These are phyloP conservation scores for Coemansia sp. DNA, from an alignment of 371 early-diverging fungal species.

Conservation along the genomic window DNA sequence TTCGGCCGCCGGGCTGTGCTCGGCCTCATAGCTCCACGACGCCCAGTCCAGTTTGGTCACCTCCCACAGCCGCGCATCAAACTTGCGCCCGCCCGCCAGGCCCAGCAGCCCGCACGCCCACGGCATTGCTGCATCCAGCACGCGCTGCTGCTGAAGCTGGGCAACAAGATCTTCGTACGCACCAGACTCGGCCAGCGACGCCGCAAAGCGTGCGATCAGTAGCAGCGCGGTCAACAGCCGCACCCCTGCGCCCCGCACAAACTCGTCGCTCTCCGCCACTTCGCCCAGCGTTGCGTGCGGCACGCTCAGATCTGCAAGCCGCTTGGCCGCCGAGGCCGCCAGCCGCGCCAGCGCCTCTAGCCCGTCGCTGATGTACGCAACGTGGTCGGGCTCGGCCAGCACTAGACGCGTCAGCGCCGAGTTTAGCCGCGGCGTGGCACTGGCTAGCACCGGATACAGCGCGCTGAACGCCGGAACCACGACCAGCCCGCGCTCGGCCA, in stretches of 20 bases:
- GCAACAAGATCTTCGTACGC: constrained; percentile 22
- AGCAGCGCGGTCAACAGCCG: constrained; percentile 31
- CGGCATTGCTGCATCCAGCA: constrained; percentile 34
- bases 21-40: constrained; percentile 17
- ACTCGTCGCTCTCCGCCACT: constrained; percentile 21
- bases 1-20: constrained; percentile 14
- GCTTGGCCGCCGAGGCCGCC: constrained; percentile 9
- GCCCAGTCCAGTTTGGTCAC: constrained; percentile 23
- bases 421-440: constrained; percentile 19
- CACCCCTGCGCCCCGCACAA: constrained; percentile 16
- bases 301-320: constrained; percentile 19
- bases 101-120: constrained; percentile 43
- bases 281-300: constrained; percentile 9
- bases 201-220: constrained; percentile 22
- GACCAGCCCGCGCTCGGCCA: constrained; percentile 10
- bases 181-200: constrained; percentile 7
- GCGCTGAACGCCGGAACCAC: constrained; percentile 7
- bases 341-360: constrained; percentile 21
- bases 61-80: constrained; percentile 31
- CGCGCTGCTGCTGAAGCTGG: constrained; percentile 5
- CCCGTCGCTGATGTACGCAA: background rate
- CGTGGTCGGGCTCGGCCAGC: constrained; percentile 2
- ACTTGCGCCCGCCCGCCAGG: background rate
- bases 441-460: constrained; percentile 24
- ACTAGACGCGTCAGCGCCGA: constrained; percentile 24